Percentiles rank a stretch among this genome's conserved stretches.
Evolutionary conservation across 306 rosid genomes (phyloP).

Genomic region (Arachis stenosperma): DNA sequence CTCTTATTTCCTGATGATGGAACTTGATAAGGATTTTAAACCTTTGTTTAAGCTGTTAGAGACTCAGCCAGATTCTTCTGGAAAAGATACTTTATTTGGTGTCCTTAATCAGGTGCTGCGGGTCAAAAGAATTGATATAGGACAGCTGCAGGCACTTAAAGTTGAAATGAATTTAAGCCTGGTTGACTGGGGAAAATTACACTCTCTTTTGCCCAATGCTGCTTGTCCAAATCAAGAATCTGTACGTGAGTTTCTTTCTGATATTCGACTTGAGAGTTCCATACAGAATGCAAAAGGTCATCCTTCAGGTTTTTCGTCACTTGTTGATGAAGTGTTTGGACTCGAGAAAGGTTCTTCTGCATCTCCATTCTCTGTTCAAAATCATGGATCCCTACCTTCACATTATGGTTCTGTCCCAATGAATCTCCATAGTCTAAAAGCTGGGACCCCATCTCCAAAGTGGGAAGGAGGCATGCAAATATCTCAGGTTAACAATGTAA

Average conservation of each 20-base stretch:
- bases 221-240: conserved; percentile 58
- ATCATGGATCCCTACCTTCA: conserved; percentile 56
- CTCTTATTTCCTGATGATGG: conserved; percentile 81
- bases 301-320: conserved; percentile 84
- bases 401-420: conserved; percentile 69
- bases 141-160: conserved; percentile 85
- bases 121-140: conserved; percentile 72
- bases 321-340: conserved; percentile 95
- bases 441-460: conserved; percentile 71
- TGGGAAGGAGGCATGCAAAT: conserved; percentile 82
- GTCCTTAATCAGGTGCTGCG: conserved; percentile 70
- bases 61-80: conserved; percentile 66
- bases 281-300: conserved; percentile 63
- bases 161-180: conserved; percentile 88
- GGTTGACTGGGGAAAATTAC: conserved; percentile 73
- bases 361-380: conserved; percentile 54
- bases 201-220: conserved; percentile 53
- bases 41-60: conserved; percentile 89
- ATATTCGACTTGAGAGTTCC: conserved; percentile 59
- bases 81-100: conserved; percentile 61
- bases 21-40: conserved; percentile 91
- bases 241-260: conserved; percentile 61
- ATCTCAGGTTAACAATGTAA: conserved; percentile 57
- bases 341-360: conserved; percentile 77
- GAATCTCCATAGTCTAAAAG: conserved; percentile 61